Base-by-base conservation (phyloP, 2,329 filamentous ascomycete species). In the Stagonosporopsis cucurbitacearum region DNA sequence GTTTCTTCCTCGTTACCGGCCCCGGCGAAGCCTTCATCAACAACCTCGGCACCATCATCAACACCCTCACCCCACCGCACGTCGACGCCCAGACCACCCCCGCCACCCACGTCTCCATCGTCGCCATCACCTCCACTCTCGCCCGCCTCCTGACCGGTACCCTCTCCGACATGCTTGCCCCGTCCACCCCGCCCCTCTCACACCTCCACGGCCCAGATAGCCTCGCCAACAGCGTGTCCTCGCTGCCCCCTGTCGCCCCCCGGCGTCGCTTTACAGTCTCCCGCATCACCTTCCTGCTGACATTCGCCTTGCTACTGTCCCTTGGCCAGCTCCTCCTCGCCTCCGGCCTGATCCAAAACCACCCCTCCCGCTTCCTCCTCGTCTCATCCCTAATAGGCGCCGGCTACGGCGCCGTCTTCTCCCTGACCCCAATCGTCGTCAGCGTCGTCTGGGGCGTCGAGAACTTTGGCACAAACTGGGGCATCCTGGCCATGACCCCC, bases 11-110 rank as follows among this genome's bases (percentile, higher is more conserved):
- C 60, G 91, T 96, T 66, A 91, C 93, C 50, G 95, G 95, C 0
- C 94, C 95, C 0, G 94, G 93, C n/a, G 95, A 99, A 77, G 91
- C 94, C 11, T 99, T 97, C 74, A 92, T 98, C 78, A 99, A 98
- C 78, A 99, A 98, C 68, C 78, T 99, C 9, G 95, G 95, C 32
- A 97, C 93, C 22, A 88, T 99, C 58, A 93, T 98, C 65, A 89
- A 90, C 64, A 96, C 94, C 0, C 81, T 97, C 3, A 91, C 90
- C 40, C 84, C 85, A 5, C 79, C 79, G n/a, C 84, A 84, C 13
- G 87, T 86, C 17, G 71, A 82, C 17, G 65, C 72, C 64, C 73
- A 80, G 65, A 86, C 88, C 43, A 84, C 90, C 45, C 83, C 90
- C 35, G 86, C 92, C 53, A 97, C 92, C 0, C 95, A 99, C 69